These are phyloP conservation scores for Scleromitrula shiraiana DNA, from an alignment of 2,329 filamentous ascomycete species.

Conservation along the genomic window DNA sequence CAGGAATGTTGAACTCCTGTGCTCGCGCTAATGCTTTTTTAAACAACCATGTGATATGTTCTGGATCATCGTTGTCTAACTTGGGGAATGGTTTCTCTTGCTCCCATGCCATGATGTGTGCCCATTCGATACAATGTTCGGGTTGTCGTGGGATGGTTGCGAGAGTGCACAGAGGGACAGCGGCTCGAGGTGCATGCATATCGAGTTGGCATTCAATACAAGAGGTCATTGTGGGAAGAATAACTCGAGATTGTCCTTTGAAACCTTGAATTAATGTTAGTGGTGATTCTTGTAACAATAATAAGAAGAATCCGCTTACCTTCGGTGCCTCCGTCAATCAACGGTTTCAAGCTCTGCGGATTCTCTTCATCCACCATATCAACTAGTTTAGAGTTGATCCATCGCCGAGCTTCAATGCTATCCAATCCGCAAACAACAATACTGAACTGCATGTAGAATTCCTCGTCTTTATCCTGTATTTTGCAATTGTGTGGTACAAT, in stretches of 20 bases:
- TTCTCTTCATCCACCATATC: slow-evolving; percentile 81
- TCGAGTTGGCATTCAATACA: slow-evolving; percentile 98
- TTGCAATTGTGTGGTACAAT: slow-evolving; percentile 92
- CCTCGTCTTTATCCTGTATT: slow-evolving; percentile 94
- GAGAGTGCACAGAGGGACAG: slow-evolving; percentile 91
- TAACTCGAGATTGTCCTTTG: slow-evolving; percentile 91
- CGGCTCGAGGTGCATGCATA: slow-evolving; percentile 96
- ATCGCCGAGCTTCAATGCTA: slow-evolving; percentile 93
- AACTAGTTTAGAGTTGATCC: slow-evolving; percentile 94
- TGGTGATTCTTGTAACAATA: neutral
- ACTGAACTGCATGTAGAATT: slow-evolving; percentile 96
- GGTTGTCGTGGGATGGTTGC: slow-evolving; percentile 94
- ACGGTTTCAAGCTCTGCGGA: slow-evolving; percentile 78
- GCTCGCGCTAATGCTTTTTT: slow-evolving; percentile 75
- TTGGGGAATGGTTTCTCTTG: slow-evolving; percentile 72
- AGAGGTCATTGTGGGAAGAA: slow-evolving; percentile 84
- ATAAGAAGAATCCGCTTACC: slow-evolving; percentile 36
- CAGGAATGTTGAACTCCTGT: slow-evolving; percentile 79
- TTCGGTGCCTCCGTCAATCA: slow-evolving; percentile 95
- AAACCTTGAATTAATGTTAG: slow-evolving; percentile 50
- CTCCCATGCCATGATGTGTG: slow-evolving; percentile 96
- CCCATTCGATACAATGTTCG: slow-evolving; percentile 98
- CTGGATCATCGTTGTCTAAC: slow-evolving; percentile 91
- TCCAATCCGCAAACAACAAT: slow-evolving; percentile 90
- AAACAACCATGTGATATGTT: slow-evolving; percentile 96